These are phyloP conservation scores for Bipolaris victoriae DNA, from an alignment of 2,329 filamentous ascomycete species.

Conservation along the genomic window DNA sequence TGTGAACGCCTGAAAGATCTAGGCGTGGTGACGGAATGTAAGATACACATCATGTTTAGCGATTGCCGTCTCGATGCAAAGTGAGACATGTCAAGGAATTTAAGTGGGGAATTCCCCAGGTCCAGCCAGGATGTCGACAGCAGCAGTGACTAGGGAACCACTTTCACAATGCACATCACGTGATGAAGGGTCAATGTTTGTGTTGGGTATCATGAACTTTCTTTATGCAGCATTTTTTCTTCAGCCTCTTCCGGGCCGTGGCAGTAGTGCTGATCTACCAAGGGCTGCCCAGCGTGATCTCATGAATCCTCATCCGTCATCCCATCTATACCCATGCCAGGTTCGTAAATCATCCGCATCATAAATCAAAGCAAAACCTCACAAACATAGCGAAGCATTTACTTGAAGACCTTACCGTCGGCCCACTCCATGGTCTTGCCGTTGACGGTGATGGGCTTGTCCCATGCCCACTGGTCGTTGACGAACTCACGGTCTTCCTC, in stretches of 20 bases:
- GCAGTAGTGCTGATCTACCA: conserved; percentile 37
- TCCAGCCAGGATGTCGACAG: neutral
- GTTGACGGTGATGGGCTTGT: conserved; percentile 77
- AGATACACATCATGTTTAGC: neutral
- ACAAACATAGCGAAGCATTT: conserved; percentile 54
- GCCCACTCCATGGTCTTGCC: conserved; percentile 90
- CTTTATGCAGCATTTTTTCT: conserved; percentile 38
- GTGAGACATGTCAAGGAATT: neutral
- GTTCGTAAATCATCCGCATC: conserved; percentile 47
- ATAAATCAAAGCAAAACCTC: conserved; percentile 32
- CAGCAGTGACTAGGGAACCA: neutral
- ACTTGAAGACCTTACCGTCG: conserved; percentile 99
- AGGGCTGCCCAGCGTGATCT: conserved; percentile 31
- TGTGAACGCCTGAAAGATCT: conserved; percentile 11
- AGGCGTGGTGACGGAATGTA: conserved; percentile 5
- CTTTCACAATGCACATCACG: conserved; percentile 3
- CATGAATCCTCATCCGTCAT: conserved; percentile 34
- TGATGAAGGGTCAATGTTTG: neutral
- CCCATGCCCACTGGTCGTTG: conserved; percentile 89
- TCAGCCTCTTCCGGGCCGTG: conserved; percentile 32
- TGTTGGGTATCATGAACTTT: conserved; percentile 34
- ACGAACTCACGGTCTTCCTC: conserved; percentile 84
- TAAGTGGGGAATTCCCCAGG: neutral
- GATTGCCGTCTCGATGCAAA: neutral
- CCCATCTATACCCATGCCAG: conserved; percentile 37